phyloP scores from a whole-genome alignment of 2,329 filamentous ascomycete genomes.

The Pestalotiopsis fici region DNA sequence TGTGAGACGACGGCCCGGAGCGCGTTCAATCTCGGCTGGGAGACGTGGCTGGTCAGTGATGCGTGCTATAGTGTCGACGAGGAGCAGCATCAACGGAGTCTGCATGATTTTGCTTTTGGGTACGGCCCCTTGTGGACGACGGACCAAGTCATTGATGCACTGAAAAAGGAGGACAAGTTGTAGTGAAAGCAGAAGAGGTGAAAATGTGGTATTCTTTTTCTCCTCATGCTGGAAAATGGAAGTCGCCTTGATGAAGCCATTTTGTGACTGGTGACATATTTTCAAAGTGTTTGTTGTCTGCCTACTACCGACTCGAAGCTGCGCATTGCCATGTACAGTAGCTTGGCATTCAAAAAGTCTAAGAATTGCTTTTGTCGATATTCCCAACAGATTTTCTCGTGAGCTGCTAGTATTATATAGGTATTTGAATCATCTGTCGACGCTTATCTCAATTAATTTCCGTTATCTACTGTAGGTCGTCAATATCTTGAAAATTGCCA shows the following conservation, averaged over 20 bases:
- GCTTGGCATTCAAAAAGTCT: not conserved
- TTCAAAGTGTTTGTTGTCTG: not conserved
- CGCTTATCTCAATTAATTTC: not conserved
- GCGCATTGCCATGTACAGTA: not conserved
- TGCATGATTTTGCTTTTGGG: conserved; percentile 33
- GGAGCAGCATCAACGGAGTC: conserved; percentile 31
- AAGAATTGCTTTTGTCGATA: not conserved
- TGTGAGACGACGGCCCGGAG: conserved; percentile 37
- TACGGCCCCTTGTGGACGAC: conserved; percentile 24
- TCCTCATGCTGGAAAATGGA: not conserved
- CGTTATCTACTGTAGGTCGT: not conserved
- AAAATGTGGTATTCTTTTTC: too few species aligned
- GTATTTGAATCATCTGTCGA: not conserved
- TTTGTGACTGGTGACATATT: not conserved
- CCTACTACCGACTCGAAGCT: not conserved
- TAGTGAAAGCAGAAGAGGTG: not conserved
- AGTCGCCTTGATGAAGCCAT: not conserved
- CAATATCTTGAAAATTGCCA: not conserved
- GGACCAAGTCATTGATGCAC: not conserved
- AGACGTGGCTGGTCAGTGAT: conserved; percentile 40
- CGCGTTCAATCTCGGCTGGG: conserved; percentile 39
- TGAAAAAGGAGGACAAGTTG: not conserved
- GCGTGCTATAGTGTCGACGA: conserved; percentile 34
- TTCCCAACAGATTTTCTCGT: not conserved
- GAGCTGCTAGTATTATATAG: not conserved